A percentile compares a stretch with the other conserved stretches of the same genome.
phyloP scores from a whole-genome alignment of 2,329 filamentous ascomycete genomes.

The Thielaviopsis populi region DNA sequence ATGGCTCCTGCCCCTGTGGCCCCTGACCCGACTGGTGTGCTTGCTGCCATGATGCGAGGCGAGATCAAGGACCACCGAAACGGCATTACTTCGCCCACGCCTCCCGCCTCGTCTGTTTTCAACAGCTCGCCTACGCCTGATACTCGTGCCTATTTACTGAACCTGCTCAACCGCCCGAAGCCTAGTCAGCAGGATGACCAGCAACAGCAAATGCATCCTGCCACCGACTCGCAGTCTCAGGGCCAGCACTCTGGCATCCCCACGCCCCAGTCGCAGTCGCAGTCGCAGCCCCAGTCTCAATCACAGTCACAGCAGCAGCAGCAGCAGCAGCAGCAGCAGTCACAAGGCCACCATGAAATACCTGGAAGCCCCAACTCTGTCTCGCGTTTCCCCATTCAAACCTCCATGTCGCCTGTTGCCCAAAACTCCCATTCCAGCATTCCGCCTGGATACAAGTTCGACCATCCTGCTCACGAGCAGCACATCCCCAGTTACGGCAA shows the following conservation, averaged over 20 bases:
- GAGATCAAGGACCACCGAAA: conserved; percentile 26
- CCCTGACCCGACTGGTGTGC: conserved; percentile 41
- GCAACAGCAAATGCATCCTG: conserved; percentile 25
- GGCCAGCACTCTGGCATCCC: conserved; percentile 13
- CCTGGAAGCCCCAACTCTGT: conserved; percentile 13
- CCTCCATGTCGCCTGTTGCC: conserved; percentile 17
- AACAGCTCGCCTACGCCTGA: conserved; percentile 44
- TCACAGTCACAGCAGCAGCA: conserved; percentile 17
- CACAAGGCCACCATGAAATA: conserved; percentile 22
- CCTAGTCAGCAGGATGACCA: conserved; percentile 42
- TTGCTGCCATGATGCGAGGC: conserved; percentile 47
- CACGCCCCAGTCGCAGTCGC: conserved; percentile 32
- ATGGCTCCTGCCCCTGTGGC: conserved; percentile 42
- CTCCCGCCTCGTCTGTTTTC: conserved; percentile 28
- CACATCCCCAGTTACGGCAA: conserved; percentile 19
- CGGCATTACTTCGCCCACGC: conserved; percentile 19
- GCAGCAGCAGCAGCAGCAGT: conserved; percentile 8
- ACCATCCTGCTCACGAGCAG: conserved; percentile 19
- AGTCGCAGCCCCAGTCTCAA: conserved; percentile 27
- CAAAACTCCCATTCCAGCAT: conserved; percentile 17
- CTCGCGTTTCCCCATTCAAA: conserved; percentile 16
- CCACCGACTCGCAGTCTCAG: conserved; percentile 19
- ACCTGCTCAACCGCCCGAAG: conserved; percentile 68
- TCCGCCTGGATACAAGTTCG: conserved; percentile 20
- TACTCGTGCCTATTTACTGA: conserved; percentile 73